Evolutionary conservation across 148 eudicot genomes (phyloP), one percentile per base, ranked within the genome.

Genomic region (Rhododendron henanense): DNA sequence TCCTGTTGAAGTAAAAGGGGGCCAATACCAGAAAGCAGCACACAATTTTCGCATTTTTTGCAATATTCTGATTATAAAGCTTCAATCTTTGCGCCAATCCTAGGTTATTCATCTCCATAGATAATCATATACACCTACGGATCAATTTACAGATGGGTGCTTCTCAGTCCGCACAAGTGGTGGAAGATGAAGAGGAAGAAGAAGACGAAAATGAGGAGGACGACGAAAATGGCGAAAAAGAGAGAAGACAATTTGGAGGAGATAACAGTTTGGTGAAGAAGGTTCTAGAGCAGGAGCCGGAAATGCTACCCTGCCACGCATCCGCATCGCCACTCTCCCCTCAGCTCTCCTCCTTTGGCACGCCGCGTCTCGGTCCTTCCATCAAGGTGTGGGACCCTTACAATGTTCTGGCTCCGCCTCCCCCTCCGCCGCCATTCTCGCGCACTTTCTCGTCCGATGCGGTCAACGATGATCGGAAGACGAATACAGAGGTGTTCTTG

Each of bases 321-420:
- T 97, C 99, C 11, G 99, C 99, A 13, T 97, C 99, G 0, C 99
- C 99, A 33, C 88, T 97, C 10, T 95, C 99, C 1, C 99, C 99
- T 16, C 99, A 97, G 90, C 93, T 94, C 6, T 96, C 98, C 39
- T 91, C 98, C 5, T 85, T 93, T 2, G 98, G 98, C 11, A 96
- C 99, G 5, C 99, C 99, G 0, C 85, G 99, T 0, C 90, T 93
- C 73, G 98, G 98, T 0, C 98, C 99, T n/a, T 95, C 98, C 5
- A 97, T 97, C 87, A 97, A 97, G 89, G 99, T 97, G 83, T 97
- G 99, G 99, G 99, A 97, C 91, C 99, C 99, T 9, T 97, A 95
- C 87, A 95, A 97, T 37, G 97, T 97, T 2, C 92, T 97, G 5
- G 96, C 96, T 1, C 95, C 97, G 7, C 99, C 96, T 6, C 93